These are phyloP conservation scores for Camellia granthamiana DNA, from an alignment of 148 eudicot genomes.

Conservation along the genomic window DNA sequence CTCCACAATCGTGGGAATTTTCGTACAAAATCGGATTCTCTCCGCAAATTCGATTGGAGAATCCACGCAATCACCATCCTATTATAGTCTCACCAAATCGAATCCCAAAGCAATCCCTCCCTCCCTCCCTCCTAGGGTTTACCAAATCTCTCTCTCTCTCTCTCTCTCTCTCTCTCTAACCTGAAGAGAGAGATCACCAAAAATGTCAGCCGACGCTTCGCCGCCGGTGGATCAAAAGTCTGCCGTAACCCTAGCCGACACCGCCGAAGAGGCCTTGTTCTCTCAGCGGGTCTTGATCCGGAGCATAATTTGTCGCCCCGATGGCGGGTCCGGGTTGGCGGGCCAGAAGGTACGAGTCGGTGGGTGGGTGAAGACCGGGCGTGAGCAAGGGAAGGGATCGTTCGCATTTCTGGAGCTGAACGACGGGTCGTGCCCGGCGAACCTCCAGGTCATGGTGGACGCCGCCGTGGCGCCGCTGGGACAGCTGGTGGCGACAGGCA, in stretches of 20 bases:
- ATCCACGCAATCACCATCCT: not conserved
- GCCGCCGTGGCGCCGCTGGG: slow-evolving; percentile 34
- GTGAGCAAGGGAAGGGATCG: slow-evolving; percentile 62
- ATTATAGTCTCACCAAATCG: not conserved
- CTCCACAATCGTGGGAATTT: not conserved
- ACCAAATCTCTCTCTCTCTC: not conserved
- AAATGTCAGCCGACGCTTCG: slow-evolving; percentile 4
- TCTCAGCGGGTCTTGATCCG: slow-evolving; percentile 63
- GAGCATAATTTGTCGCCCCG: slow-evolving; percentile 45
- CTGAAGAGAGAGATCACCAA: not conserved
- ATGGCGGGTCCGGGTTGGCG: slow-evolving; percentile 71
- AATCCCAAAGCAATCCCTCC: not conserved
- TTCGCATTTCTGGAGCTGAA: slow-evolving; percentile 74
- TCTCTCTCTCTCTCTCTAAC: not conserved
- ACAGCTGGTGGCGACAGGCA: slow-evolving; percentile 52
- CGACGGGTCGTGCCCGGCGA: slow-evolving; percentile 71
- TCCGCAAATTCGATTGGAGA: not conserved
- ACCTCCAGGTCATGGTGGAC: slow-evolving; percentile 70
- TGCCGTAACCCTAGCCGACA: slow-evolving; percentile 18
- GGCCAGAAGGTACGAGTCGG: slow-evolving; percentile 56
- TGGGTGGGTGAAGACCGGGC: slow-evolving; percentile 87
- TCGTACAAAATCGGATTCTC: not conserved
- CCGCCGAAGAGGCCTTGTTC: slow-evolving; percentile 42
- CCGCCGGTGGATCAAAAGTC: slow-evolving; percentile 28
- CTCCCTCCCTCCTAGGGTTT: not conserved